Percentiles rank a stretch among this genome's conserved stretches.
phyloP scores from a whole-genome alignment of 2,329 filamentous ascomycete species.

The Colletotrichum sp. region DNA sequence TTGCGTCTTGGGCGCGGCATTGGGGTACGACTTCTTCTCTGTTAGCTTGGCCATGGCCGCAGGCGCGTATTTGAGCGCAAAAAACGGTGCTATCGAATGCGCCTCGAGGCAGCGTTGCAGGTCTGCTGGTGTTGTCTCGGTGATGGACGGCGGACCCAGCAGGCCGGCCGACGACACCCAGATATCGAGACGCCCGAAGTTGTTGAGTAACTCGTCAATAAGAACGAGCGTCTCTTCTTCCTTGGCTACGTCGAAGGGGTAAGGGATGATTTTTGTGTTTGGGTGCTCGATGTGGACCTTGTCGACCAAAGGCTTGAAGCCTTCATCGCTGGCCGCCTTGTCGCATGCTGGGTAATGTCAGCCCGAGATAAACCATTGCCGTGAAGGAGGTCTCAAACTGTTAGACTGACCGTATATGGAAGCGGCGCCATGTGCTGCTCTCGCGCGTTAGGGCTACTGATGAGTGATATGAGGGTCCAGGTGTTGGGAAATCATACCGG shows the following conservation, averaged over 20 bases:
- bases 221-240: slow-evolving; percentile 65
- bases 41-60: slow-evolving; percentile 67
- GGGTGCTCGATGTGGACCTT: slow-evolving; percentile 48
- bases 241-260: slow-evolving; percentile 62
- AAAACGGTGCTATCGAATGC: slow-evolving; percentile 67
- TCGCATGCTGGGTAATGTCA: slow-evolving; percentile 50
- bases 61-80: slow-evolving; percentile 68
- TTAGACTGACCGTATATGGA: slow-evolving; percentile 58
- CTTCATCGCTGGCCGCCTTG: slow-evolving; percentile 40
- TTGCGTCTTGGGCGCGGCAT: slow-evolving; percentile 64
- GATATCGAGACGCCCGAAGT: slow-evolving; percentile 64
- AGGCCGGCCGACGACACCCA: slow-evolving; percentile 65
- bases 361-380: not conserved
- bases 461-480: not conserved
- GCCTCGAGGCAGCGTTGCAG: slow-evolving; percentile 64
- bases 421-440: slow-evolving; percentile 64
- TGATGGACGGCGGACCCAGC: slow-evolving; percentile 61
- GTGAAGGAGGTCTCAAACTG: not conserved
- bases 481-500: slow-evolving; percentile 41
- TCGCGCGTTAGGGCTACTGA: not conserved
- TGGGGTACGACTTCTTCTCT: slow-evolving; percentile 59
- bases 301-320: slow-evolving; percentile 43
- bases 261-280: slow-evolving; percentile 66
- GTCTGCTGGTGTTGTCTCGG: slow-evolving; percentile 59
- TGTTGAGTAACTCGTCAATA: slow-evolving; percentile 68